A percentile compares a stretch with the other conserved stretches of the same genome.
These are phyloP conservation scores for Xylaria venustula DNA, from an alignment of 495 filamentous ascomycete species.

Conservation along the genomic window DNA sequence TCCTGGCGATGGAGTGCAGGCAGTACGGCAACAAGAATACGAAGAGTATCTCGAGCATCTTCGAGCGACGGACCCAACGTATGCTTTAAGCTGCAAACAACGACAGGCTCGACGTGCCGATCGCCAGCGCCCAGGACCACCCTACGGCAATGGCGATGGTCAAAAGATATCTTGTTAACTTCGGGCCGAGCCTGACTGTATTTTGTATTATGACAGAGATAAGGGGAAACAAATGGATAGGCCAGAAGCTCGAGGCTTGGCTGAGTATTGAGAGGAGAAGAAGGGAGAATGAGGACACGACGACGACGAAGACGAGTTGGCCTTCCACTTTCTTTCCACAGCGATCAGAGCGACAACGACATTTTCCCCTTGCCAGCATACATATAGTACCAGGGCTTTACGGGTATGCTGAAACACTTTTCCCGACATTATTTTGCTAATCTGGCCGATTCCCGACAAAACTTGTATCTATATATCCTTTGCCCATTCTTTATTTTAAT, in stretches of 20 bases:
- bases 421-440: constrained; percentile 7
- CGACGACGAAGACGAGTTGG: neutral
- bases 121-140: constrained; percentile 21
- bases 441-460: neutral
- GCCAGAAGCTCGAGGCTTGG: neutral
- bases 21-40: constrained; percentile 36
- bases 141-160: neutral
- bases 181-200: neutral
- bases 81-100: constrained; percentile 40
- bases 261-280: neutral
- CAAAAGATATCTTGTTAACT: constrained; percentile 2
- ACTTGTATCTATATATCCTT: neutral
- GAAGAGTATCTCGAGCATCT: constrained; percentile 43
- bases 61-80: constrained; percentile 38
- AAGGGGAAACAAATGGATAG: neutral
- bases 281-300: neutral
- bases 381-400: constrained; percentile 1
- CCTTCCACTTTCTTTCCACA: constrained; percentile 15
- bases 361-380: constrained; percentile 15
- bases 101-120: constrained; percentile 40
- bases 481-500: neutral
- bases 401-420: constrained; percentile 3
- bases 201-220: neutral
- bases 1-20: constrained; percentile 14
- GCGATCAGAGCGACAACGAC: constrained; percentile 13